These are phyloP conservation scores for Dacryopinax spathularia DNA, from an alignment of 768 basidiomycete species.

Conservation along the genomic window DNA sequence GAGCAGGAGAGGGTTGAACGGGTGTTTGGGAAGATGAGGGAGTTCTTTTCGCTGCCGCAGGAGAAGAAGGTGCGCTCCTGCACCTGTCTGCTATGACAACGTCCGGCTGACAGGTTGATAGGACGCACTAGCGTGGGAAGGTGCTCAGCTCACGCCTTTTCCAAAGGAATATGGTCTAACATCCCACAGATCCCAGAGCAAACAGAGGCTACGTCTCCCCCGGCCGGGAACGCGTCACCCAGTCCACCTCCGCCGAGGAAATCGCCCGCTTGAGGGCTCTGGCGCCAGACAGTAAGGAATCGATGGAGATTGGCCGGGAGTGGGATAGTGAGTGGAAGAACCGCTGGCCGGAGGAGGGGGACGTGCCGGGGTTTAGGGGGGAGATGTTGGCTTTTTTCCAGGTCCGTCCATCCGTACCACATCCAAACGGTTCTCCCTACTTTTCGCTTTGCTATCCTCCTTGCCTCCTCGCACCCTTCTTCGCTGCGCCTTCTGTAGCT, in stretches of 20 bases:
- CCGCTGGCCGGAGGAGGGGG: conserved; percentile 55
- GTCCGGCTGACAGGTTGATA: conserved; percentile 17
- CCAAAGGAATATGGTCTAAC: not conserved
- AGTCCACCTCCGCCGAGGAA: conserved; percentile 33
- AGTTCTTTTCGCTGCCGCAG: conserved; percentile 55
- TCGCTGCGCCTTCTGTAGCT: too few relatives aligned
- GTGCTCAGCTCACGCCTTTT: conserved; percentile 2
- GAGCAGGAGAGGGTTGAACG: conserved; percentile 38
- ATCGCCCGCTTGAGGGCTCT: conserved; percentile 58
- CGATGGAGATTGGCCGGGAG: conserved; percentile 81
- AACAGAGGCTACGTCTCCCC: conserved; percentile 73
- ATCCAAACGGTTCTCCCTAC: too few relatives aligned
- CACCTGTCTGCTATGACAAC: not conserved
- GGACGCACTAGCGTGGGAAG: conserved; percentile 58
- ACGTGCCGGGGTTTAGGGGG: conserved; percentile 51
- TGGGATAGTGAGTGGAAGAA: conserved; percentile 46
- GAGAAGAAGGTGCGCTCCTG: conserved; percentile 39
- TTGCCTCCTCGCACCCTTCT: too few relatives aligned
- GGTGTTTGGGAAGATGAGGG: conserved; percentile 59
- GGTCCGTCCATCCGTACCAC: conserved; percentile 27
- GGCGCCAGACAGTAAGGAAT: conserved; percentile 71
- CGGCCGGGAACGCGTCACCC: conserved; percentile 51
- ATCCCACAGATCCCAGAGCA: conserved; percentile 47
- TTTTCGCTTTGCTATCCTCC: not conserved
- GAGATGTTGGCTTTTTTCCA: conserved; percentile 67